These are phyloP conservation scores for Malus hybrid DNA, from an alignment of 331 rosid species.

Conservation along the genomic window DNA sequence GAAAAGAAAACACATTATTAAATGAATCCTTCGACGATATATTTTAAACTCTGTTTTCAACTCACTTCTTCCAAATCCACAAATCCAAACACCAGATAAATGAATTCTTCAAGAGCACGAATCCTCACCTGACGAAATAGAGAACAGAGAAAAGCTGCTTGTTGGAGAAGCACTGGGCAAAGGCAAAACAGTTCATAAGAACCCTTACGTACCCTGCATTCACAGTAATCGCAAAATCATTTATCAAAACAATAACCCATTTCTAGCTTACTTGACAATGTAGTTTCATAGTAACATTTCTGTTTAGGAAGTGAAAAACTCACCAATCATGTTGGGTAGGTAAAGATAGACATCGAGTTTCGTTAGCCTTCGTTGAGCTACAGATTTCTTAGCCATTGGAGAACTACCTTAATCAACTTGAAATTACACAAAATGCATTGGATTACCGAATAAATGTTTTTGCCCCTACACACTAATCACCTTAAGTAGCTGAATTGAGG, in stretches of 20 bases:
- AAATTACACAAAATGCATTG: constrained; percentile 21
- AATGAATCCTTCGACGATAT: too few species aligned
- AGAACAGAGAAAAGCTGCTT: constrained; percentile 63
- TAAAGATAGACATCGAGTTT: constrained; percentile 82
- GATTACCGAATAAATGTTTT: constrained; percentile 15
- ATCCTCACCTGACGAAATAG: constrained; percentile 69
- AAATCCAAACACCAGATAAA: constrained; percentile 1
- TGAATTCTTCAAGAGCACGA: constrained; percentile 1
- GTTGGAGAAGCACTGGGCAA: constrained; percentile 66
- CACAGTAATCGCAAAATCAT: constrained; percentile 9
- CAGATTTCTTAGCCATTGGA: constrained; percentile 66
- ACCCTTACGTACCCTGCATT: constrained; percentile 81
- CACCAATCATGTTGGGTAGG: constrained; percentile 87
- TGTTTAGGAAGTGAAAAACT: constrained; percentile 20
- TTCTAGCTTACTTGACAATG: neutral
- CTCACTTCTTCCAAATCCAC: neutral
- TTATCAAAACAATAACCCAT: neutral
- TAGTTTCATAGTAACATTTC: neutral
- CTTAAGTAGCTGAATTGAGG: neutral
- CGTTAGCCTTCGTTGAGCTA: constrained; percentile 29
- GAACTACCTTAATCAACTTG: constrained; percentile 23
- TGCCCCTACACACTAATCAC: constrained; percentile 18
- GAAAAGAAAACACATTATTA: too few species aligned
- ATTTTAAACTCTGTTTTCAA: neutral
- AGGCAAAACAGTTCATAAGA: constrained; percentile 69